A percentile compares a stretch with the other conserved stretches of the same genome.
These are phyloP conservation scores for Barnettozyma pratensis DNA, from an alignment of 805 yeast genomes.

Conservation along the genomic window DNA sequence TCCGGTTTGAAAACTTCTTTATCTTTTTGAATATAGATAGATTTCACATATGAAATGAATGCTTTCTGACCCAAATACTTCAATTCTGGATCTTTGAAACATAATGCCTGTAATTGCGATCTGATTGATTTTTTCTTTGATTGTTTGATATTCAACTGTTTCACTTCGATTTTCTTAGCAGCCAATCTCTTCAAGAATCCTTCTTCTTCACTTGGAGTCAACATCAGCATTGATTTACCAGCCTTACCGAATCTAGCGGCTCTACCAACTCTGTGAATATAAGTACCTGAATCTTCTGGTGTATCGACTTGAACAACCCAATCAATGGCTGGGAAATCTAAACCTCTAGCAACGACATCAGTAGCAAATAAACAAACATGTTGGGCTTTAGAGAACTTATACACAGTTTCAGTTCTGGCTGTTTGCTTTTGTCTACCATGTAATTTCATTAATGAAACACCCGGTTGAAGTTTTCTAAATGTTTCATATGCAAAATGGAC, in stretches of 20 bases:
- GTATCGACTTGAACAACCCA: slow-evolving; percentile 90
- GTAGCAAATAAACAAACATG: slow-evolving; percentile 83
- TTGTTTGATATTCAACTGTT: slow-evolving; percentile 67
- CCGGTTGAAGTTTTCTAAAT: slow-evolving; percentile 27
- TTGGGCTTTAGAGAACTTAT: slow-evolving; percentile 37
- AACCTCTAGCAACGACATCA: slow-evolving; percentile 96
- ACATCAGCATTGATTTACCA: slow-evolving; percentile 82
- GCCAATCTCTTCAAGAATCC: slow-evolving; percentile 63
- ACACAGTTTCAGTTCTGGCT: slow-evolving; percentile 76
- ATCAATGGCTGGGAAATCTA: slow-evolving; percentile 94
- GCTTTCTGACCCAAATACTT: slow-evolving; percentile 96
- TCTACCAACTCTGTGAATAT: slow-evolving; percentile 92
- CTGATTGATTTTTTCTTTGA: slow-evolving; percentile 68
- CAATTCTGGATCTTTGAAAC: slow-evolving; percentile 87
- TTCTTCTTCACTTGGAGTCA: slow-evolving; percentile 79
- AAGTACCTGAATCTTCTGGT: slow-evolving; percentile 89
- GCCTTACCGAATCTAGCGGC: slow-evolving; percentile 88
- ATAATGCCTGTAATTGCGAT: slow-evolving; percentile 80
- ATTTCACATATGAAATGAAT: slow-evolving; percentile 83
- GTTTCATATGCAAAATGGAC: slow-evolving; percentile 34
- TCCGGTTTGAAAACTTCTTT: slow-evolving; percentile 79
- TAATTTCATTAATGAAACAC: slow-evolving; percentile 53
- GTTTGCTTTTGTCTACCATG: slow-evolving; percentile 88
- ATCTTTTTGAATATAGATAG: slow-evolving; percentile 81
- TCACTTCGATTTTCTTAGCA: slow-evolving; percentile 61